Percentiles rank a stretch among this genome's conserved stretches.
phyloP scores from a whole-genome alignment of 2,329 filamentous ascomycete genomes.

The Calcarisporium arbuscula region DNA sequence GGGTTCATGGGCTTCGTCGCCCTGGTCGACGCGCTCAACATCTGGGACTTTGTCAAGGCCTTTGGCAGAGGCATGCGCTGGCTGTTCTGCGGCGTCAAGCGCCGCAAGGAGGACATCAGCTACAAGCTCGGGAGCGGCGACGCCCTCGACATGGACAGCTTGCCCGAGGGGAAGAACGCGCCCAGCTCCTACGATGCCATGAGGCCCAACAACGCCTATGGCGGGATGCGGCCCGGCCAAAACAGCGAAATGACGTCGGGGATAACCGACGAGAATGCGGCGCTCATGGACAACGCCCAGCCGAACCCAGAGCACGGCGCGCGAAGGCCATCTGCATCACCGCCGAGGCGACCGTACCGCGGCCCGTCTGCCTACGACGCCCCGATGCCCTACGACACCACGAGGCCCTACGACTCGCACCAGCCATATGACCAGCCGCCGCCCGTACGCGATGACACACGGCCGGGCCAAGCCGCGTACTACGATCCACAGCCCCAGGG shows the following conservation, averaged over 20 bases:
- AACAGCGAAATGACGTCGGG: too few relatives aligned
- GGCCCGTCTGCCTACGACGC: too few relatives aligned
- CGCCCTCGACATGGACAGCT: slow-evolving; percentile 29
- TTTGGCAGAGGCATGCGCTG: slow-evolving; percentile 72
- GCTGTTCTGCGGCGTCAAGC: slow-evolving; percentile 68
- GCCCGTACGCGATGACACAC: too few relatives aligned
- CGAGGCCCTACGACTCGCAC: too few relatives aligned
- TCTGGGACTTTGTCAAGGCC: slow-evolving; percentile 78
- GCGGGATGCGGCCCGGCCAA: slow-evolving; percentile 10
- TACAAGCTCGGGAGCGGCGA: slow-evolving; percentile 34
- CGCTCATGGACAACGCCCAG: slow-evolving; percentile 34
- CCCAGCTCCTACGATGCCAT: slow-evolving; percentile 5
- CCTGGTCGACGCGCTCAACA: slow-evolving; percentile 65
- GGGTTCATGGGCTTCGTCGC: slow-evolving; percentile 61
- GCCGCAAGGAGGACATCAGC: slow-evolving; percentile 47
- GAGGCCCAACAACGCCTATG: slow-evolving; percentile 25
- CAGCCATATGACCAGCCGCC: too few relatives aligned
- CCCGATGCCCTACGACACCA: too few relatives aligned
- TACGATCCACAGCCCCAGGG: too few relatives aligned
- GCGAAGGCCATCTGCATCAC: too few relatives aligned
- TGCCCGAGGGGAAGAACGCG: slow-evolving; percentile 22
- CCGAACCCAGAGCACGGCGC: slow-evolving; percentile 16
- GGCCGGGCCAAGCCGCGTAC: too few relatives aligned
- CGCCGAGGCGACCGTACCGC: too few relatives aligned
- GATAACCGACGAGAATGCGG: slow-evolving; percentile 33